These are phyloP conservation scores for Sequoia sempervirens DNA, from an alignment of 75 land plant species.

Conservation along the genomic window DNA sequence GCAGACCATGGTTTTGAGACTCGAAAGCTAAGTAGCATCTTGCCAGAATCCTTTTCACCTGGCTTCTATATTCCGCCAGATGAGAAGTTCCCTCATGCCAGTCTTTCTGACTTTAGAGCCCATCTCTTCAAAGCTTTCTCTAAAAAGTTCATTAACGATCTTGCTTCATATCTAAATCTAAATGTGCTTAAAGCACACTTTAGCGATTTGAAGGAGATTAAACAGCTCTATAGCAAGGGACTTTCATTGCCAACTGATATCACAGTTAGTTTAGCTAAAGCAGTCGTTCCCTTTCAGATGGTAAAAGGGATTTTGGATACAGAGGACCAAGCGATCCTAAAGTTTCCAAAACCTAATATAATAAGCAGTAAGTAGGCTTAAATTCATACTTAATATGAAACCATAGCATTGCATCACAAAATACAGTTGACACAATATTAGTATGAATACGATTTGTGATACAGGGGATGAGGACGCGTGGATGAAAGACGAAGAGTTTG, in stretches of 20 bases:
- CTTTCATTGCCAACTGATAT: not conserved
- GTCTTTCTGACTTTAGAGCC: constrained; percentile 25
- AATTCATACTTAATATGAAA: not conserved
- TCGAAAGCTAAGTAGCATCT: not conserved
- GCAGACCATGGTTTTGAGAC: constrained; percentile 17
- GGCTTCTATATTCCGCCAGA: constrained; percentile 31
- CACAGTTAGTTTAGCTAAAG: not conserved
- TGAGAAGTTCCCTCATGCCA: constrained; percentile 33
- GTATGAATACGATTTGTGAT: not conserved
- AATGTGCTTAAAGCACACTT: not conserved
- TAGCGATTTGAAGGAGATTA: constrained; percentile 13
- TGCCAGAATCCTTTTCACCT: not conserved
- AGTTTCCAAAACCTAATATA: constrained; percentile 6
- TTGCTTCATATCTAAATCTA: too few species aligned
- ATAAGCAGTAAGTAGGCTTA: not conserved
- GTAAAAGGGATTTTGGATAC: not conserved
- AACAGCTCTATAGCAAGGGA: constrained; percentile 16
- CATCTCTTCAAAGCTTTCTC: constrained; percentile 14
- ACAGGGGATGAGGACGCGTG: constrained; percentile 20
- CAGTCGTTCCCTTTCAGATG: not conserved
- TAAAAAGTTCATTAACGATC: not conserved
- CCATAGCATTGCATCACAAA: not conserved
- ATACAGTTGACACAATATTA: not conserved
- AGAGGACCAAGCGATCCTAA: not conserved
- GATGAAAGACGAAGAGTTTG: constrained; percentile 32